phyloP scores from a whole-genome alignment of 2,329 filamentous ascomycete genomes.

The Lachnellula willkommii region DNA sequence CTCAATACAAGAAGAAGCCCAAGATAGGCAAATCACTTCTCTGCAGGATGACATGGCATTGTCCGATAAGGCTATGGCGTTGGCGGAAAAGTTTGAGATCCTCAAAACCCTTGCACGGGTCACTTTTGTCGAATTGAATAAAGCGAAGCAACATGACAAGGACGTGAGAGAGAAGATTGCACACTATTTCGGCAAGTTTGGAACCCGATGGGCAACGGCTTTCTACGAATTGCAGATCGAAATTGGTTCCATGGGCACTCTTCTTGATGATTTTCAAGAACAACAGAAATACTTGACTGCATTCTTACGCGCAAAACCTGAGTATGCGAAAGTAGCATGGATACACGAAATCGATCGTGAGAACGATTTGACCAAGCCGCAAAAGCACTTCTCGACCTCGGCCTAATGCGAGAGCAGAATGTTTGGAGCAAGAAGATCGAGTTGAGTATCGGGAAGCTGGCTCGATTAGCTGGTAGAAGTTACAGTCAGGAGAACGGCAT shows the following conservation, averaged over 20 bases:
- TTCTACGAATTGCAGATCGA: constrained; percentile 75
- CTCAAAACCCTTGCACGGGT: constrained; percentile 55
- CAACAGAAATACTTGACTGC: constrained; percentile 65
- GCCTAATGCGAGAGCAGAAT: constrained; percentile 66
- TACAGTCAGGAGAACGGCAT: constrained; percentile 36
- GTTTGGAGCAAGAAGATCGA: constrained; percentile 93
- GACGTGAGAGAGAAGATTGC: constrained; percentile 28
- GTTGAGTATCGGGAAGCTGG: constrained; percentile 81
- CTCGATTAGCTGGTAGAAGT: constrained; percentile 57
- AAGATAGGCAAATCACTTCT: constrained; percentile 42
- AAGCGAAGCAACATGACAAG: constrained; percentile 7
- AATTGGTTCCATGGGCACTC: constrained; percentile 56
- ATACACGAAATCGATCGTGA: constrained; percentile 85
- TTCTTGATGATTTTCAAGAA: constrained; percentile 68
- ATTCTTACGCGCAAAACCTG: constrained; percentile 68
- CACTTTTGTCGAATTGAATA: constrained; percentile 27
- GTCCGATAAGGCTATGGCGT: constrained; percentile 50
- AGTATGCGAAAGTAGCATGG: constrained; percentile 79
- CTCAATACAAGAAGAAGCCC: constrained; percentile 36
- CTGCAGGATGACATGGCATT: constrained; percentile 45
- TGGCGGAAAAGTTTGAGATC: constrained; percentile 59
- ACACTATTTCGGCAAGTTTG: constrained; percentile 45
- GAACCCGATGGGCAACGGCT: constrained; percentile 54
- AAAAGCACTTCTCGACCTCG: constrained; percentile 63
- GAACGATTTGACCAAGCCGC: constrained; percentile 67